These are phyloP conservation scores for Oryza officinalis DNA, from an alignment of 176 grass and related monocot species.

Conservation along the genomic window DNA sequence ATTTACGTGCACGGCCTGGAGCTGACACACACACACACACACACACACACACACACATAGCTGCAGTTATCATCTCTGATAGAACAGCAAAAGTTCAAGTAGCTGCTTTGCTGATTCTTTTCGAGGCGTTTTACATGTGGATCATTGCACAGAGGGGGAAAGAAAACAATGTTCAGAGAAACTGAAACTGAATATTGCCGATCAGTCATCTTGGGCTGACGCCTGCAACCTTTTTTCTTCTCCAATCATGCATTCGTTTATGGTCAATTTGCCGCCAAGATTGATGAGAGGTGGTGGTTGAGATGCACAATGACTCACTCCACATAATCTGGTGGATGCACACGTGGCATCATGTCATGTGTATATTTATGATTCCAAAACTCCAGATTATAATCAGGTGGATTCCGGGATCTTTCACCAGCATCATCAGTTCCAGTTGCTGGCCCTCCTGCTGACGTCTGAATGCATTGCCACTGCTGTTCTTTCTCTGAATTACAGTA, in stretches of 20 bases:
- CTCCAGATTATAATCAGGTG: neutral
- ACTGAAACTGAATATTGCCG: neutral
- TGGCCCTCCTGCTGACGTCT: neutral
- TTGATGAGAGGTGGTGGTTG: neutral
- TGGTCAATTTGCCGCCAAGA: neutral
- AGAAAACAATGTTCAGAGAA: neutral
- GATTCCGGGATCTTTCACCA: neutral
- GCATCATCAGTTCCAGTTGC: neutral
- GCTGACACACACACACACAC: no score
- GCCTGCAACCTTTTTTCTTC: neutral
- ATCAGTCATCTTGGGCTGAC: neutral
- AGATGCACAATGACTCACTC: neutral
- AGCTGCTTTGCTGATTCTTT: neutral
- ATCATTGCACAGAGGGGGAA: neutral
- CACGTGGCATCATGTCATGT: neutral
- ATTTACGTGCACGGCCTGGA: neutral
- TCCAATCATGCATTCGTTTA: neutral
- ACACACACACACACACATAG: neutral
- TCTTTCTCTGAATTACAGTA: neutral
- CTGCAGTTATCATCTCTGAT: neutral
- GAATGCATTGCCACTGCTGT: no score
- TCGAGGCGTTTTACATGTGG: neutral
- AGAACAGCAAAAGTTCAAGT: neutral
- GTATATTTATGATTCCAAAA: neutral
- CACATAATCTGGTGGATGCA: neutral